phyloP scores from a whole-genome alignment of 139 green algal genomes.

The Coelastrella sp. region DNA sequence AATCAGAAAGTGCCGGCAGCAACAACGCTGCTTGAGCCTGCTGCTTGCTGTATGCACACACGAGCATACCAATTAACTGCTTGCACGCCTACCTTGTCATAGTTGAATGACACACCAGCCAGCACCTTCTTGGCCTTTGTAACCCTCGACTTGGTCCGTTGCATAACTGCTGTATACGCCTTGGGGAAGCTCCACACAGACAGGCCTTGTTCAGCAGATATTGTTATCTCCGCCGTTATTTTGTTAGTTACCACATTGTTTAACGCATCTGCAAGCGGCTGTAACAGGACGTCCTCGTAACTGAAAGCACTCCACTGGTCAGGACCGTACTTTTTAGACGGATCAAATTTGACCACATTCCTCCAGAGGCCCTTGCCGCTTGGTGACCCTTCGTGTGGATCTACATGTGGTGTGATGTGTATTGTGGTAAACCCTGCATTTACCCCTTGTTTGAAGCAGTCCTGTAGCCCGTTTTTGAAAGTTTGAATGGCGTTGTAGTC shows the following conservation, averaged over 20 bases:
- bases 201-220: slow-evolving; percentile 18
- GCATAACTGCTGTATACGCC: neutral
- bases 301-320: neutral
- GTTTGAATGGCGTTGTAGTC: neutral
- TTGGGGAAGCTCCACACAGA: neutral
- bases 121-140: neutral
- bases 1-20: neutral
- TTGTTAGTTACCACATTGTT: neutral
- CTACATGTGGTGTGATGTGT: too few relatives aligned
- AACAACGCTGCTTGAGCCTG: neutral
- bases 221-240: neutral
- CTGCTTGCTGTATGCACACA: neutral
- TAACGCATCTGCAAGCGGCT: neutral
- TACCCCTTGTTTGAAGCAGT: slow-evolving; percentile 14
- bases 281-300: neutral
- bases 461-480: neutral
- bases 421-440: too few relatives aligned
- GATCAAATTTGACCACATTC: slow-evolving; percentile 16
- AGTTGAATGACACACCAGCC: too few relatives aligned
- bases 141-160: neutral
- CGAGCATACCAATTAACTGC: neutral
- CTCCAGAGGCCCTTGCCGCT: slow-evolving; percentile 3
- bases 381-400: neutral
- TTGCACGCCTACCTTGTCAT: slow-evolving; percentile 8
- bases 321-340: neutral